Base-by-base conservation (phyloP, 768 basidiomycete species). In the Ramaria rubella region DNA sequence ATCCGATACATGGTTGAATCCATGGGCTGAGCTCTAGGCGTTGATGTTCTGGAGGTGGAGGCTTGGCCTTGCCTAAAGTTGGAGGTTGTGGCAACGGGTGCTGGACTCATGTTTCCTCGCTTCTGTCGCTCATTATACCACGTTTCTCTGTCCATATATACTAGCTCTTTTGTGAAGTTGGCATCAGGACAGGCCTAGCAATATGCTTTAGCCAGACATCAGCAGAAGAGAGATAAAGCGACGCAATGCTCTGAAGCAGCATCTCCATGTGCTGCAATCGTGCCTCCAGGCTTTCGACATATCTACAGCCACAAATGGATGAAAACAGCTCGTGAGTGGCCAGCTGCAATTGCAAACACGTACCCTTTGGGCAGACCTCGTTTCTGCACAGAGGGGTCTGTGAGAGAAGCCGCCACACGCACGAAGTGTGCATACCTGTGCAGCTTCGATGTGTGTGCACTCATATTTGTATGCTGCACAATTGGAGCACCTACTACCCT, bases 361-460 rank as follows among this genome's bases (percentile, higher is more conserved):
- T 58, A 67, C 55, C 66, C 65, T 49, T 67, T 66, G 17, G 66
- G 66, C 15, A 66, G 77, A 3, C 85, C 85, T 23, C 85, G 74
- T 67, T 75, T 75, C 73, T 75, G 57, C 17, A 60, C 17, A 62
- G 61, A 46, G 49, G 59, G 40, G 30, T 33, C 44, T 29, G 2
- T 19, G 14, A 23, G 34, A 3, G 27, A 26, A n/a, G 17, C 26
- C 40, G 40, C 38, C 53, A 26, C 26, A 49, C 11, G 51, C 12
- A 2, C 15, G 17, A 49, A n/a, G 11, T 17, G 36, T 2, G 57
- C 74, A 40, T 58, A 84, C 84, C 78, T 85, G 86, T 11, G 82
- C 80, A 19, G 82, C 78, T 68, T 86, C 83, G 53, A 80, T 75
- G 63, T 87, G 86, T 1, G 81, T 85, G 66, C 86, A 88, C 19